Evolutionary conservation across 2,329 filamentous ascomycete species (phyloP).

Genomic region (Paecilomyces dactylethromorphus): DNA sequence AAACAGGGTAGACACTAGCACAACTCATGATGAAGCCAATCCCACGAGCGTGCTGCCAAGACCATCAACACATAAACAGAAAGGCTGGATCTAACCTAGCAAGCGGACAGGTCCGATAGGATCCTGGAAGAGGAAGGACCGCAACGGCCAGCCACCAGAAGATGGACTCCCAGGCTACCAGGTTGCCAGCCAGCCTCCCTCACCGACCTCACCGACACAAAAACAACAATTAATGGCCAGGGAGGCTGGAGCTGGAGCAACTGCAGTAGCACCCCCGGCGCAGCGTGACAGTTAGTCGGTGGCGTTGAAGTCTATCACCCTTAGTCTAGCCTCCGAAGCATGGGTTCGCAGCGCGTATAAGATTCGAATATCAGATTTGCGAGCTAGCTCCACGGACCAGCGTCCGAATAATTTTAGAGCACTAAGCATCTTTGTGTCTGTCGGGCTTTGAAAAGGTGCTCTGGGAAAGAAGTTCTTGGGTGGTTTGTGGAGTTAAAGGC

Average conservation of each 20-base stretch:
- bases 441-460: too few species aligned
- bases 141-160: too few species aligned
- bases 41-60: too few species aligned
- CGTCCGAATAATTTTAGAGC: too few species aligned
- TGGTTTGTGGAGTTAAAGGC: neutral
- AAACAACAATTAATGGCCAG: too few species aligned
- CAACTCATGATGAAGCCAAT: neutral
- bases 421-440: too few species aligned
- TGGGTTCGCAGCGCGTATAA: neutral
- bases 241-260: neutral
- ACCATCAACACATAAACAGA: neutral
- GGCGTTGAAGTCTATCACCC: neutral
- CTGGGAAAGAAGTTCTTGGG: neutral
- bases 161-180: neutral
- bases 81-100: too few species aligned
- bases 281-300: neutral
- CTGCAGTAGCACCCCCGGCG: neutral
- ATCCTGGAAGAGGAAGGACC: too few species aligned
- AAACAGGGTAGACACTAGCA: neutral
- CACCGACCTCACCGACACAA: neutral
- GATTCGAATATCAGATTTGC: too few species aligned
- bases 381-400: too few species aligned
- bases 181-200: neutral
- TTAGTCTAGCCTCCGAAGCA: neutral
- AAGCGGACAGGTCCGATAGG: too few species aligned